These are phyloP conservation scores for Phaeophleospora eucalypticola DNA, from an alignment of 2,329 filamentous ascomycete species.

Conservation along the genomic window DNA sequence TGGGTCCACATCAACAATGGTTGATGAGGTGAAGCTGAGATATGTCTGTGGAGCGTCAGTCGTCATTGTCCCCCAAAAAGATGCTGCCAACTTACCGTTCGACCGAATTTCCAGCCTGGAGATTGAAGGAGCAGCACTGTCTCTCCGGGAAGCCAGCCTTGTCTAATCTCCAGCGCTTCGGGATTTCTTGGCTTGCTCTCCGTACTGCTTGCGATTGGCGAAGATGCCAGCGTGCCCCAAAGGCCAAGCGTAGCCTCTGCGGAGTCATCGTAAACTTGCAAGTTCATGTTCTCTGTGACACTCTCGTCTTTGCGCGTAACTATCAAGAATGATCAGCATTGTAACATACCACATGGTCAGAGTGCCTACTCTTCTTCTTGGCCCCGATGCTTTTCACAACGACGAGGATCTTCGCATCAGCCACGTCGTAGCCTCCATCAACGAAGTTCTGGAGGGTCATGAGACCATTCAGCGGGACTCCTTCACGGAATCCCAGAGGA, in stretches of 20 bases:
- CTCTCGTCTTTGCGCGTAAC: conserved; percentile 48
- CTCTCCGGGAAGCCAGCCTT: conserved; percentile 28
- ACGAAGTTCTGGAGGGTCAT: conserved; percentile 57
- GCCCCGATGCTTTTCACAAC: conserved; percentile 56
- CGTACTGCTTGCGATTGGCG: conserved; percentile 14
- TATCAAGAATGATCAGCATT: conserved; percentile 14
- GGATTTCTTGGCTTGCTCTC: conserved; percentile 7
- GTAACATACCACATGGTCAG: background rate
- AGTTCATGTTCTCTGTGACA: conserved; percentile 45
- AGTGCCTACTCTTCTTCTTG: conserved; percentile 43
- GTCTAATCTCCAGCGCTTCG: conserved; percentile 9
- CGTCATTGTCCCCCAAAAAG: background rate
- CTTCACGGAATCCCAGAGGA: conserved; percentile 44
- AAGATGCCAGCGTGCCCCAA: conserved; percentile 48
- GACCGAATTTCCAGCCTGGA: conserved; percentile 29
- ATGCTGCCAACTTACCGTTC: conserved; percentile 24
- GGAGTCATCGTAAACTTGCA: conserved; percentile 57
- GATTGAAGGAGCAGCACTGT: conserved; percentile 30
- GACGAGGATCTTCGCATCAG: conserved; percentile 51
- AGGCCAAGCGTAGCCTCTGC: conserved; percentile 51
- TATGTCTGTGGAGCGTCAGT: conserved; percentile 19
- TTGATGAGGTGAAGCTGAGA: conserved; percentile 40
- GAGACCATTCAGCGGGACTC: conserved; percentile 41
- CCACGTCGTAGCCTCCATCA: conserved; percentile 51
- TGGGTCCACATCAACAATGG: conserved; percentile 55